Percentiles rank a stretch among this genome's conserved stretches.
phyloP scores from a whole-genome alignment of 192 early-diverging fungal genomes.

The Rhizoclosmatium globosum region DNA sequence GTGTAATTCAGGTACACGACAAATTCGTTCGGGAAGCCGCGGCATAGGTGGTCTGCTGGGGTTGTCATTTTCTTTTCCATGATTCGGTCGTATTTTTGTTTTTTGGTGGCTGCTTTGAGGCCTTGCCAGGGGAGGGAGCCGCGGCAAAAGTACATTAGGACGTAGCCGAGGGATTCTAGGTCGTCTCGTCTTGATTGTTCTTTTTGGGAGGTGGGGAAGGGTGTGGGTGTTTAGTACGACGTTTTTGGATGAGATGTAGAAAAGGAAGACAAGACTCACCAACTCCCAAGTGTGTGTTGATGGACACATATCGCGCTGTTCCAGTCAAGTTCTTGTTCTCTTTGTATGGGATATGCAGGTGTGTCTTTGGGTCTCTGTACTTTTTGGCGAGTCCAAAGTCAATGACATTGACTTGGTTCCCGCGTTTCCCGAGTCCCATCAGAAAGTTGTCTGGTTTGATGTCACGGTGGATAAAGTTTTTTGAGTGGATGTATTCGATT shows the following conservation, averaged over 20 bases:
- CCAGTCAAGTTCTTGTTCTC: constrained; percentile 74
- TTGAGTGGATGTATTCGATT: constrained; percentile 72
- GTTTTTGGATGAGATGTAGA: too few species aligned
- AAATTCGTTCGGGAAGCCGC: constrained; percentile 70
- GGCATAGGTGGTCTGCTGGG: constrained; percentile 63
- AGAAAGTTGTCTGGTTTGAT: constrained; percentile 73
- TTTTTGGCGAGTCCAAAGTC: constrained; percentile 75
- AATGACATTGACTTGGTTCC: constrained; percentile 73
- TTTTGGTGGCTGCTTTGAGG: constrained; percentile 70
- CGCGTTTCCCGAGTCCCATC: constrained; percentile 65
- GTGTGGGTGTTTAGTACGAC: background rate
- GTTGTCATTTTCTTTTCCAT: constrained; percentile 80
- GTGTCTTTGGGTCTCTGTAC: constrained; percentile 69
- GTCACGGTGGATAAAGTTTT: constrained; percentile 73
- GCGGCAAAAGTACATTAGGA: constrained; percentile 72
- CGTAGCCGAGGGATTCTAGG: constrained; percentile 70
- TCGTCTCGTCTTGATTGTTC: constrained; percentile 75
- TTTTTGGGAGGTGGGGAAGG: constrained; percentile 32
- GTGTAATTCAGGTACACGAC: constrained; percentile 71
- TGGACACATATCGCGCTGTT: constrained; percentile 67
- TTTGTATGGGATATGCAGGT: constrained; percentile 72
- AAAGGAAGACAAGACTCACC: constrained; percentile 44
- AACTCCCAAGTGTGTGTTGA: constrained; percentile 71
- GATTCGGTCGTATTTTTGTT: constrained; percentile 74
- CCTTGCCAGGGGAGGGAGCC: constrained; percentile 73